Conservation (phyloP, 805 yeast genomes). For the Pichia thaimueangensis region DNA sequence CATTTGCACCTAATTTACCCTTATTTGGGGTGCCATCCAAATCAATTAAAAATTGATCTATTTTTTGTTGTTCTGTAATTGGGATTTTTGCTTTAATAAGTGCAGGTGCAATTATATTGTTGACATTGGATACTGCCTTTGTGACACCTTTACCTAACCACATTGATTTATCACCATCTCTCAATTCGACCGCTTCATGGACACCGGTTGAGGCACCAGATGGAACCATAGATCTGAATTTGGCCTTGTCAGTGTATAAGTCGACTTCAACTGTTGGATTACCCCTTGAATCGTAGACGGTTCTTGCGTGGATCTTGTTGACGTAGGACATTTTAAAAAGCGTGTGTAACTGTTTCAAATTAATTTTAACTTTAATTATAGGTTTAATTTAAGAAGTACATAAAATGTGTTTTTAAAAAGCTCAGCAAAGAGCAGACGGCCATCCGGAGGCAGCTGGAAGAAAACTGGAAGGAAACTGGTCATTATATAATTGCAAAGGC, state of each 20-base stretch:
- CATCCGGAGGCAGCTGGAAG: no score
- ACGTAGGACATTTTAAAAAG: constrained; percentile 52
- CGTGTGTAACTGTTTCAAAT: no score
- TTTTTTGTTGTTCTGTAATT: constrained; percentile 77
- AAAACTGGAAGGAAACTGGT: no score
- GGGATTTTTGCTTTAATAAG: constrained; percentile 72
- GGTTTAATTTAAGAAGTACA: no score
- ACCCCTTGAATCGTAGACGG: constrained; percentile 99
- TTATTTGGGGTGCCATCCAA: constrained; percentile 98
- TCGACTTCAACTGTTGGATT: constrained; percentile 99
- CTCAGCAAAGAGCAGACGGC: no score
- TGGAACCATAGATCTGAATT: constrained; percentile 96
- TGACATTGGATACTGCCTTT: constrained; percentile 96
- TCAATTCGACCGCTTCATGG: constrained; percentile 97
- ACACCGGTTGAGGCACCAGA: constrained; percentile 99
- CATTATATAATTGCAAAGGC: no score
- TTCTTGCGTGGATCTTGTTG: constrained; percentile 85
- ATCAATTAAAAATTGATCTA: constrained; percentile 77
- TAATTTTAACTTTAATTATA: no score
- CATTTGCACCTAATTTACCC: constrained; percentile 97
- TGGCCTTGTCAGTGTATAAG: constrained; percentile 83
- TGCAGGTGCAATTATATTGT: constrained; percentile 92
- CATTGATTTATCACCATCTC: constrained; percentile 96
- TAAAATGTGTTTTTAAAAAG: no score
- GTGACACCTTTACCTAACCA: constrained; percentile 99